Evolutionary conservation across 2,329 filamentous ascomycete species (phyloP).

Genomic region (Neonectria ditissima): DNA sequence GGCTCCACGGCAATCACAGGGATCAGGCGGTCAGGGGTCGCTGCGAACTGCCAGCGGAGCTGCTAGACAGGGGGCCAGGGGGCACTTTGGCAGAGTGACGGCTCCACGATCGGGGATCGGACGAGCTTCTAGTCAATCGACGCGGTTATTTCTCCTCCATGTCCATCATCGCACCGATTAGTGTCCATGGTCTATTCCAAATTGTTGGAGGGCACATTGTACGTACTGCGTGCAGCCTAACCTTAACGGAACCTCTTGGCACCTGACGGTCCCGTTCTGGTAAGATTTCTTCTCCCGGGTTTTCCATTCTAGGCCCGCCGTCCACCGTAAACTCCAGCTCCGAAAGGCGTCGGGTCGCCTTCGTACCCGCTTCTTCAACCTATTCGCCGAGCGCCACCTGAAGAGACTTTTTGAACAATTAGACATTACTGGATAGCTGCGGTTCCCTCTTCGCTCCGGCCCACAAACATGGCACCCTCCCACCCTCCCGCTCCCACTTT

Average conservation of each 20-base stretch:
- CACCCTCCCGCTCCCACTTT: background rate
- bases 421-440: conserved; percentile 4
- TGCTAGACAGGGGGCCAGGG: too few species aligned
- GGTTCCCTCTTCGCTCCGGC: background rate
- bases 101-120: background rate
- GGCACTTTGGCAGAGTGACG: background rate
- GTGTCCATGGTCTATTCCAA: background rate
- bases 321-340: background rate
- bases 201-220: background rate
- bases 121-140: background rate
- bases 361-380: background rate
- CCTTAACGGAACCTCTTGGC: conserved; percentile 23
- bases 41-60: too few species aligned
- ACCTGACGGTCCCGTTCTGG: background rate
- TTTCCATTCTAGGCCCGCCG: background rate
- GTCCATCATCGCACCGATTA: background rate
- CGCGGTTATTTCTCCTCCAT: background rate
- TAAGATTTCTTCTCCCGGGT: background rate
- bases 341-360: background rate
- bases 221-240: background rate
- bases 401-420: background rate
- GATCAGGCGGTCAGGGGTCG: background rate
- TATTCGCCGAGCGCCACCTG: background rate
- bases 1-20: background rate
- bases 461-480: background rate